Evolutionary conservation across 768 basidiomycete genomes (phyloP).

Genomic region (Boletus pseudo-olivaceus): DNA sequence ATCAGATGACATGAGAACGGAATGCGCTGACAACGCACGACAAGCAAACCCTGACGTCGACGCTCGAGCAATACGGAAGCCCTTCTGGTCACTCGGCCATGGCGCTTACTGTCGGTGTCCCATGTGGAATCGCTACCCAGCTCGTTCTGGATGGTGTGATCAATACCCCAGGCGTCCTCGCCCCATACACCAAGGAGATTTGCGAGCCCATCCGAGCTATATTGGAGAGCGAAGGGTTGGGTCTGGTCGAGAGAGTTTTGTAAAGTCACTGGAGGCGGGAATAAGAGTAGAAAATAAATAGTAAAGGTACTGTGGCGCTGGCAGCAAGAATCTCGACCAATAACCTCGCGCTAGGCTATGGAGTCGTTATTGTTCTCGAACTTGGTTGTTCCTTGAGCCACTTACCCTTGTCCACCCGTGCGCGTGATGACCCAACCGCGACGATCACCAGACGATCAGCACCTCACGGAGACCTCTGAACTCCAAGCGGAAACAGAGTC

Average conservation of each 20-base stretch:
- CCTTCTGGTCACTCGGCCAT: constrained; percentile 82
- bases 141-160: constrained; percentile 86
- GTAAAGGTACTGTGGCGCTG: neutral
- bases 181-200: constrained; percentile 83
- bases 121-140: constrained; percentile 92
- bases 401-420: neutral
- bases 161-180: constrained; percentile 72
- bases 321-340: neutral
- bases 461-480: constrained; percentile 59
- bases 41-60: constrained; percentile 84
- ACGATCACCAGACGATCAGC: constrained; percentile 51
- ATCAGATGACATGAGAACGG: neutral
- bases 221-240: constrained; percentile 73
- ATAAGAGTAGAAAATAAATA: neutral
- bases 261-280: constrained; percentile 31
- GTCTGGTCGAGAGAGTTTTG: constrained; percentile 65
- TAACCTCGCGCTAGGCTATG: neutral
- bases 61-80: constrained; percentile 84
- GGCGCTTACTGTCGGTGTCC: constrained; percentile 88
- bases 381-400: neutral
- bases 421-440: constrained; percentile 22
- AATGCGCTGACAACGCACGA: constrained; percentile 1
- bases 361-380: neutral
- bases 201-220: constrained; percentile 68
- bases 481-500: constrained; percentile 66